A percentile compares a stretch with the other conserved stretches of the same genome.
Conservation (phyloP, 495 filamentous ascomycete species). For the Neurospora discreta region DNA sequence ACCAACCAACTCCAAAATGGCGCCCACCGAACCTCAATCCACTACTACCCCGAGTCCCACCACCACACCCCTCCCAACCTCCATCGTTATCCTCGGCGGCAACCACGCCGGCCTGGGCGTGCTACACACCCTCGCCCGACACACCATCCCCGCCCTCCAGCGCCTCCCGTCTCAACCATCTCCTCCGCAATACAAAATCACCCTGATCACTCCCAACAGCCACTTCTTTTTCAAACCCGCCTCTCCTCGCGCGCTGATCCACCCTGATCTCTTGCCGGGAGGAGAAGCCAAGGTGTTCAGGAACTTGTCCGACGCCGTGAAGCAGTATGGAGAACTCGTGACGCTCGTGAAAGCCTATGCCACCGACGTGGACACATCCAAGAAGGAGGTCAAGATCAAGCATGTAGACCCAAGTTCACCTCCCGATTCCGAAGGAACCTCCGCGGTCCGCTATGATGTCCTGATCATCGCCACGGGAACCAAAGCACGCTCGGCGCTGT, state of each 20-base stretch:
- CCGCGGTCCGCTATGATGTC: background rate
- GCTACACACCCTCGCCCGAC: slow-evolving; percentile 26
- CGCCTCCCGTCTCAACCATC: slow-evolving; percentile 11
- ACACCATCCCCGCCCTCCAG: slow-evolving; percentile 19
- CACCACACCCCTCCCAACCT: background rate
- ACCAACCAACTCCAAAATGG: background rate
- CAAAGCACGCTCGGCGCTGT: background rate
- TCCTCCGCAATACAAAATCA: slow-evolving; percentile 22
- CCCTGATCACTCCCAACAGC: slow-evolving; percentile 28
- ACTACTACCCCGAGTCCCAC: background rate
- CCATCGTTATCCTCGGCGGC: slow-evolving; percentile 30
- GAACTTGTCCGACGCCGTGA: background rate
- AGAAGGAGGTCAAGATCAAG: background rate
- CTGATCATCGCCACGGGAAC: slow-evolving; percentile 4
- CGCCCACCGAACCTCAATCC: background rate
- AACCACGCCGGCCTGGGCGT: slow-evolving; percentile 24
- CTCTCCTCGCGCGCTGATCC: slow-evolving; percentile 28
- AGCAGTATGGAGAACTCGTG: background rate
- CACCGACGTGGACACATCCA: background rate
- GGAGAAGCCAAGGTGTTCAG: slow-evolving; percentile 20
- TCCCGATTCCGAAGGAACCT: background rate
- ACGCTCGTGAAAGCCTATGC: background rate
- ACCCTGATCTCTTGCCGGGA: slow-evolving; percentile 20
- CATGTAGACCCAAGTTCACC: background rate
- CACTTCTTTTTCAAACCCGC: slow-evolving; percentile 31